A percentile compares a stretch with the other conserved stretches of the same genome.
Conservation (phyloP, 208 protist genomes). For the Tritrichomonas musculus region DNA sequence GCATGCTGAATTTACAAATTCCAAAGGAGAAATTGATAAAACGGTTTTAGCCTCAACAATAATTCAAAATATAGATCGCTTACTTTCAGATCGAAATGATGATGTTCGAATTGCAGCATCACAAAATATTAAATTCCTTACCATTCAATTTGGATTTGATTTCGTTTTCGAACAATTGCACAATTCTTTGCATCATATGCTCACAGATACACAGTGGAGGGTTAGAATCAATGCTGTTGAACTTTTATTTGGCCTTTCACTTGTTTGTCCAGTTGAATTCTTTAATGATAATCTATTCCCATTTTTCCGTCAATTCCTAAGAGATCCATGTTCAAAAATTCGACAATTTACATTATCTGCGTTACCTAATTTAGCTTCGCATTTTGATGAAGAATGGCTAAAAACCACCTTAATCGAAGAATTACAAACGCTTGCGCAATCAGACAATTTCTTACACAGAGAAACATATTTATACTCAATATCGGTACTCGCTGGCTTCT, state of each 20-base stretch:
- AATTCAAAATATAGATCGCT: not conserved
- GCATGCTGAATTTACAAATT: not conserved
- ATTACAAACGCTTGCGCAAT: not conserved
- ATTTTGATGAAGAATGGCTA: not conserved
- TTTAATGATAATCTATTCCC: not conserved
- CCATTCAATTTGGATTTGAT: conserved; percentile 12
- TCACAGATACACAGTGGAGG: not conserved
- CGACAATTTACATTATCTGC: not conserved
- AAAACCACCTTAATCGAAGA: not conserved
- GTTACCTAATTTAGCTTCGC: not conserved
- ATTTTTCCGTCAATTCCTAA: not conserved
- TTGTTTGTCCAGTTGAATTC: not conserved
- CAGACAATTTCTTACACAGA: not conserved
- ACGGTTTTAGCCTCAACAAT: not conserved
- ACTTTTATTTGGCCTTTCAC: not conserved
- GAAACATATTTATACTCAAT: not conserved
- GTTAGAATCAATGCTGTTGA: conserved; percentile 29
- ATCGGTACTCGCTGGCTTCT: not conserved
- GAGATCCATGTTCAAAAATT: not conserved
- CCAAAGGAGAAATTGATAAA: no score
- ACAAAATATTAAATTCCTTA: not conserved
- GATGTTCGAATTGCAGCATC: conserved; percentile 8
- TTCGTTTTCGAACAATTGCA: conserved; percentile 9
- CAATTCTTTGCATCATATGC: not conserved
- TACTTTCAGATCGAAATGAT: not conserved